Conservation (phyloP, 2,329 filamentous ascomycete species). For the Pyrenophora tritici-repentis region DNA sequence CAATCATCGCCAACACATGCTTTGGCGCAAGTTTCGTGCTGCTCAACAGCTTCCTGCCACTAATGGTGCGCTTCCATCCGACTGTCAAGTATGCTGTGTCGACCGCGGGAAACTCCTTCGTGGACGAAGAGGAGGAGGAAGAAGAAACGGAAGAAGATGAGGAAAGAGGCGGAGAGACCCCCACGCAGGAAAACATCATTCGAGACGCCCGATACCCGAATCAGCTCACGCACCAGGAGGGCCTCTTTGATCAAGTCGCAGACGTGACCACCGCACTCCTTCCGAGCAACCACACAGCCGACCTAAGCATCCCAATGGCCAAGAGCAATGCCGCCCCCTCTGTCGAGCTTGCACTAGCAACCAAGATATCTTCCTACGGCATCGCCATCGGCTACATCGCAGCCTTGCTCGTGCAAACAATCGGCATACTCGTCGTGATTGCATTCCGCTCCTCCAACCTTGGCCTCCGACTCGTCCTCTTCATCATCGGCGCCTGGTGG, state of each 20-base stretch:
- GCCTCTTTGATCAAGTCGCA: conserved; percentile 32
- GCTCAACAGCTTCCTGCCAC: conserved; percentile 89
- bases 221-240: conserved; percentile 31
- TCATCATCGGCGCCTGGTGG: conserved; percentile 92
- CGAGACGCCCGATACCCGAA: conserved; percentile 36
- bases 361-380: conserved; percentile 86
- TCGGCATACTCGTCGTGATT: conserved; percentile 75
- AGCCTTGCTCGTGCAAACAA: conserved; percentile 79
- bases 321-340: conserved; percentile 51
- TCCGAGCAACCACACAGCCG: conserved; percentile 27
- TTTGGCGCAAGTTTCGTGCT: conserved; percentile 96
- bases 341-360: conserved; percentile 79
- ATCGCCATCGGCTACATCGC: conserved; percentile 94
- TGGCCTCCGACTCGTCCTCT: conserved; percentile 83
- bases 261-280: conserved; percentile 48
- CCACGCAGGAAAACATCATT: conserved; percentile 24
- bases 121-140: conserved; percentile 38
- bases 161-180: conserved; percentile 16
- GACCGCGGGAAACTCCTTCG: conserved; percentile 22
- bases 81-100: conserved; percentile 49
- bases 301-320: conserved; percentile 39
- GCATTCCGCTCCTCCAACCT: conserved; percentile 71
- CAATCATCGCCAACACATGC: conserved; percentile 89
- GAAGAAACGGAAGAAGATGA: conserved; percentile 18
- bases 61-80: conserved; percentile 88